Conservation (phyloP, 2,329 filamentous ascomycete genomes). For the Magnaporthiopsis incrustans region DNA sequence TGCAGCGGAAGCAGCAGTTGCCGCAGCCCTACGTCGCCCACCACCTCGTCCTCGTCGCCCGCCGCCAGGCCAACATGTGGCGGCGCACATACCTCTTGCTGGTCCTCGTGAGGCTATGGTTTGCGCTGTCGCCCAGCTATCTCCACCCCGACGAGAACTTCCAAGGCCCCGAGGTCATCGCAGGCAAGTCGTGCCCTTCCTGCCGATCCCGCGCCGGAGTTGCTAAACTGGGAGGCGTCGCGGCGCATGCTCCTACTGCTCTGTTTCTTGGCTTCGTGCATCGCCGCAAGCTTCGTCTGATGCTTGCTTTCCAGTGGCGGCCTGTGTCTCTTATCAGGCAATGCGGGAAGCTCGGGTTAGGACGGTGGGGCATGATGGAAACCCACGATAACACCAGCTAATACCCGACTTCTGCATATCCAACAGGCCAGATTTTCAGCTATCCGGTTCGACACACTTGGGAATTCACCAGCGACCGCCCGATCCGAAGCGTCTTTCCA, state of each 20-base stretch:
- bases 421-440: slow-evolving; percentile 77
- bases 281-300: not conserved
- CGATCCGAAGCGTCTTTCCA: slow-evolving; percentile 92
- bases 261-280: not conserved
- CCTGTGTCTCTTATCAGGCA: not conserved
- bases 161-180: slow-evolving; percentile 94
- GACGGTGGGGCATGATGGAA: not conserved
- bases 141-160: slow-evolving; percentile 99
- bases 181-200: slow-evolving; percentile 52
- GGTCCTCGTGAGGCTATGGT: slow-evolving; percentile 81
- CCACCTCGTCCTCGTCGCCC: not conserved
- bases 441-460: slow-evolving; percentile 87
- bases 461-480: slow-evolving; percentile 86
- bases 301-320: not conserved
- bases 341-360: not conserved
- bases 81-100: slow-evolving; percentile 80
- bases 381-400: not conserved
- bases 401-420: not conserved
- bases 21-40: not conserved
- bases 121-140: slow-evolving; percentile 90
- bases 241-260: not conserved
- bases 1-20: not conserved
- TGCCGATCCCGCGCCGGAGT: not conserved
- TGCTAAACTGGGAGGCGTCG: not conserved
- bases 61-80: slow-evolving; percentile 59